Percentiles rank a stretch among this genome's conserved stretches.
These are phyloP conservation scores for Colletotrichum sp. DNA, from an alignment of 2,329 filamentous ascomycete species.

Conservation along the genomic window DNA sequence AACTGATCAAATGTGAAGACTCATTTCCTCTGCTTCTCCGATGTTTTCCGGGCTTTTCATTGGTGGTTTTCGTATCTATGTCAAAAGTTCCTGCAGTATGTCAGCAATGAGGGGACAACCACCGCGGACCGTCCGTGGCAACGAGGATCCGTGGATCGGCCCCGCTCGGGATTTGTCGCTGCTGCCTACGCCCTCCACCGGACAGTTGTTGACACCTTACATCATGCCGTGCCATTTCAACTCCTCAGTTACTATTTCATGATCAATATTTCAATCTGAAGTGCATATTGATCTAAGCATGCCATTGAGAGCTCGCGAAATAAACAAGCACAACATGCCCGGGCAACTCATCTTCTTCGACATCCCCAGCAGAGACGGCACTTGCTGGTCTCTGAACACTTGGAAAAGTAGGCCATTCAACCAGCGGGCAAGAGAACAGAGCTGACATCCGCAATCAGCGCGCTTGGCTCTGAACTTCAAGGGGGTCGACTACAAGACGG, in stretches of 20 bases:
- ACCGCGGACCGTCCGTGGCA: neutral
- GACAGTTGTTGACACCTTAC: neutral
- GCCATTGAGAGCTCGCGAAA: neutral
- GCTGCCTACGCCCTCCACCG: neutral
- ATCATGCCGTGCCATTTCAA: neutral
- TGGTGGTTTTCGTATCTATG: neutral
- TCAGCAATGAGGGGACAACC: neutral
- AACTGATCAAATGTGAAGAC: fast-evolving
- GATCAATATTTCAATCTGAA: neutral
- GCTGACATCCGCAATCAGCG: conserved; percentile 43
- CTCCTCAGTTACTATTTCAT: neutral
- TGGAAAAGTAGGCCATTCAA: conserved; percentile 66
- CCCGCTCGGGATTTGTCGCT: neutral
- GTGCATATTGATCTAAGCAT: neutral
- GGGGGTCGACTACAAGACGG: conserved; percentile 67
- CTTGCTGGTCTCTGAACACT: conserved; percentile 70
- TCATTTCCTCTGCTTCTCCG: neutral
- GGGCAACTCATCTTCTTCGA: conserved; percentile 61
- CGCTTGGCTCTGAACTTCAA: conserved; percentile 73
- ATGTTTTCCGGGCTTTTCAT: neutral
- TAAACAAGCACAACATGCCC: conserved; percentile 20
- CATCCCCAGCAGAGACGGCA: conserved; percentile 51
- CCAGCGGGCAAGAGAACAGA: neutral
- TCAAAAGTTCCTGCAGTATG: neutral
- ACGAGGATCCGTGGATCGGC: neutral